Evolutionary conservation across 2,329 filamentous ascomycete genomes (phyloP).

Genomic region (Fonsecaea monophora): DNA sequence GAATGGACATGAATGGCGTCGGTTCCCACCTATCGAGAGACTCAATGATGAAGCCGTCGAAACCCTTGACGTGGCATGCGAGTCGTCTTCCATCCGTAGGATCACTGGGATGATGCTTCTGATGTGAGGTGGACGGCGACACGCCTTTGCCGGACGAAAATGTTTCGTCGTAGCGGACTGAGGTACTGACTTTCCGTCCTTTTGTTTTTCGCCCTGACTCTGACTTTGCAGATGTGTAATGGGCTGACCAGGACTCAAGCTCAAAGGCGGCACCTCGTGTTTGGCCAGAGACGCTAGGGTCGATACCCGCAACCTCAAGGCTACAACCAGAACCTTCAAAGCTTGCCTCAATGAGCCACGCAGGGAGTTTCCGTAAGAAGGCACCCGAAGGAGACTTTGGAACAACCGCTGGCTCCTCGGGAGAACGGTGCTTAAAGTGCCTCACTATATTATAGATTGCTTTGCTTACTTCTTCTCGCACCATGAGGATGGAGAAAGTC

Average conservation of each 20-base stretch:
- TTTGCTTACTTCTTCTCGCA: constrained; percentile 89
- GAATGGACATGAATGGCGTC: constrained; percentile 85
- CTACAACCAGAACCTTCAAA: constrained; percentile 89
- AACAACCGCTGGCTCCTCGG: constrained; percentile 63
- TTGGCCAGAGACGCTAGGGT: constrained; percentile 80
- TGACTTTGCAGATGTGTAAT: constrained; percentile 83
- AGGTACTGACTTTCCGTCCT: constrained; percentile 77
- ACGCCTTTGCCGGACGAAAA: constrained; percentile 62
- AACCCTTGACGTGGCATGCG: constrained; percentile 77
- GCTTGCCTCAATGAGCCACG: constrained; percentile 83
- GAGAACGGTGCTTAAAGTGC: constrained; percentile 75
- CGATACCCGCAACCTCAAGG: constrained; percentile 86
- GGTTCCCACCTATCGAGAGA: constrained; percentile 81
- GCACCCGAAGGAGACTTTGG: constrained; percentile 52
- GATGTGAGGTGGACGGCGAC: constrained; percentile 56
- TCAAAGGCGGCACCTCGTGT: constrained; percentile 84
- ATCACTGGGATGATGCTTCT: constrained; percentile 53
- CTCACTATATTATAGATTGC: constrained; percentile 89
- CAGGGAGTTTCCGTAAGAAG: constrained; percentile 77
- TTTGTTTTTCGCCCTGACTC: constrained; percentile 65
- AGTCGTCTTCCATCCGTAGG: constrained; percentile 76
- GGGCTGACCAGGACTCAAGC: constrained; percentile 83
- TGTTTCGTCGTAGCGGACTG: constrained; percentile 70
- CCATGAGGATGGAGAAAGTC: constrained; percentile 86
- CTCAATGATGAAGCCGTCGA: constrained; percentile 92